phyloP scores from a whole-genome alignment of 140 eudicot genomes.

The Flaveria floridana region DNA sequence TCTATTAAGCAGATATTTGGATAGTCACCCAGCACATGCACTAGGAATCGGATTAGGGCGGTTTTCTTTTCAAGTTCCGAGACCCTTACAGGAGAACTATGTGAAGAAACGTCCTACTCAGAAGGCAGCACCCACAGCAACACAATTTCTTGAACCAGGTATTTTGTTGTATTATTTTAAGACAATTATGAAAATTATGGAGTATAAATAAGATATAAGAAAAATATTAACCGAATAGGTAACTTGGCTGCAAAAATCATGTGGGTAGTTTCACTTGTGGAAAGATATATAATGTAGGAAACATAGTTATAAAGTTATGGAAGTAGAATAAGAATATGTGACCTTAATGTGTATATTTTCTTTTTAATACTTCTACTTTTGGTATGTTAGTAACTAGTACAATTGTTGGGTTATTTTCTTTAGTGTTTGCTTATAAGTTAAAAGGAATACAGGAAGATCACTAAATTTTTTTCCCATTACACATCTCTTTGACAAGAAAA shows the following conservation, averaged over 20 bases:
- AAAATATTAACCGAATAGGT: not conserved
- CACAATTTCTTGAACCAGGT: slow-evolving; percentile 52
- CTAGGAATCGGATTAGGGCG: slow-evolving; percentile 51
- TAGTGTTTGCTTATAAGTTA: not conserved
- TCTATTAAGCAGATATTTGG: slow-evolving; percentile 49
- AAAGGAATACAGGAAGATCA: not conserved
- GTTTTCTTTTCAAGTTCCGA: slow-evolving; percentile 88
- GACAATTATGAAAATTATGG: not conserved
- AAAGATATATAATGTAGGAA: not conserved
- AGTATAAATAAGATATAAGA: not conserved
- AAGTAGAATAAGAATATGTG: not conserved
- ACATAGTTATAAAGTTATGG: not conserved
- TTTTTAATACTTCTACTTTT: not conserved
- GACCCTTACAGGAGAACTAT: slow-evolving; percentile 73
- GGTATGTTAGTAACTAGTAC: not conserved
- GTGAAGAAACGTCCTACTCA: slow-evolving; percentile 68
- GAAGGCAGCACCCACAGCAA: slow-evolving; percentile 31
- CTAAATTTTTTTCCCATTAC: not conserved
- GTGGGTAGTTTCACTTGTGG: not conserved
- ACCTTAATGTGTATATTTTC: not conserved
- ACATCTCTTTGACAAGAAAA: not conserved
- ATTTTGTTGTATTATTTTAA: not conserved
- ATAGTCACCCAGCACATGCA: slow-evolving; percentile 56
- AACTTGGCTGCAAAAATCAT: not conserved
- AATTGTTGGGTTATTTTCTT: not conserved